phyloP scores from a whole-genome alignment of 805 yeast species.

The Cyberlindnera maclurae region DNA sequence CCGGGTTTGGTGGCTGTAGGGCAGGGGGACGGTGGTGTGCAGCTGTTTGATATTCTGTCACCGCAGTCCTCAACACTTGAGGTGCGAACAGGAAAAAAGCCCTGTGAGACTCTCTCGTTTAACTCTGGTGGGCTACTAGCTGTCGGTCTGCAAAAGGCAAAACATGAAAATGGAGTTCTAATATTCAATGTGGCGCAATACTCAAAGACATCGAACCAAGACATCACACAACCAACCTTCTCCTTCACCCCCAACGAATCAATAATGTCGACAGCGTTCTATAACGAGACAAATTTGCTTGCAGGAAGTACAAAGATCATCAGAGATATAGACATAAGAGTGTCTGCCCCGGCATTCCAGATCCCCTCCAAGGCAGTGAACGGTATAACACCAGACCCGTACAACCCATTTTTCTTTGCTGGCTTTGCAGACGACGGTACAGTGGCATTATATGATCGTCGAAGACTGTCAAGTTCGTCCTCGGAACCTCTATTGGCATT shows the following conservation, averaged over 20 bases:
- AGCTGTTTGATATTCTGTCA: slow-evolving; percentile 50
- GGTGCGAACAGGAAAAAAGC: slow-evolving; percentile 48
- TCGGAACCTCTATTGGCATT: slow-evolving; percentile 53
- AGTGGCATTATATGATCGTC: slow-evolving; percentile 73
- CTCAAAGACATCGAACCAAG: slow-evolving; percentile 39
- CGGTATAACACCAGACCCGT: slow-evolving; percentile 64
- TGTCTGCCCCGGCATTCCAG: slow-evolving; percentile 59
- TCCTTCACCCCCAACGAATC: slow-evolving; percentile 69
- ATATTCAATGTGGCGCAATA: slow-evolving; percentile 74
- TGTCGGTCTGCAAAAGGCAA: slow-evolving; percentile 61
- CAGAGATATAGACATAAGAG: slow-evolving; percentile 70
- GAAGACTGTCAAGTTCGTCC: slow-evolving; percentile 40
- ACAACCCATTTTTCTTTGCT: slow-evolving; percentile 58
- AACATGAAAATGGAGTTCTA: slow-evolving; percentile 61
- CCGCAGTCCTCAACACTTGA: slow-evolving; percentile 18
- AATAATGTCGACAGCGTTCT: slow-evolving; percentile 59
- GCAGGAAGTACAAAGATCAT: slow-evolving; percentile 73
- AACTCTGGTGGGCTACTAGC: slow-evolving; percentile 60
- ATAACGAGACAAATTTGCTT: slow-evolving; percentile 53
- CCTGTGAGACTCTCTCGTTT: slow-evolving; percentile 71
- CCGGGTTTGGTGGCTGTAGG: slow-evolving; percentile 69
- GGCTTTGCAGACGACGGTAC: slow-evolving; percentile 82
- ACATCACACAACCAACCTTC: slow-evolving; percentile 45
- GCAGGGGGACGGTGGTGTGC: slow-evolving; percentile 59
- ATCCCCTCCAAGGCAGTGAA: slow-evolving; percentile 68